phyloP scores from a whole-genome alignment of 2,329 filamentous ascomycete genomes.

The Sclerotiophoma versabilis region DNA sequence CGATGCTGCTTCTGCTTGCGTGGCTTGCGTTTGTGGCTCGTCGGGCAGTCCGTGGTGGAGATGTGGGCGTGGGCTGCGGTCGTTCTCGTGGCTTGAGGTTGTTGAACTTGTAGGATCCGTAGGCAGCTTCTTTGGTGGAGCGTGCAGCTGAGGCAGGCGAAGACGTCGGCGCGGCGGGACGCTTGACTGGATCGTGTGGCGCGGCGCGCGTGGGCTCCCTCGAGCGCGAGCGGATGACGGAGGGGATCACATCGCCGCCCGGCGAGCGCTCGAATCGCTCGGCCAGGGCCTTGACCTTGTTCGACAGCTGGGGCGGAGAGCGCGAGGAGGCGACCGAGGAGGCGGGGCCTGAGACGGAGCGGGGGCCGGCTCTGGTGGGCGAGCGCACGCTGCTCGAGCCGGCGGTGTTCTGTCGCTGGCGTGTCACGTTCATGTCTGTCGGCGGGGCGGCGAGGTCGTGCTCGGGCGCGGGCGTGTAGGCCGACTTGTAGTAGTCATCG shows the following conservation, averaged over 20 bases:
- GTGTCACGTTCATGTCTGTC: slow-evolving; percentile 29
- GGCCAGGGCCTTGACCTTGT: slow-evolving; percentile 48
- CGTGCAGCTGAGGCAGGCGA: slow-evolving; percentile 39
- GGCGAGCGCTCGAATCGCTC: slow-evolving; percentile 47
- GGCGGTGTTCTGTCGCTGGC: slow-evolving; percentile 37
- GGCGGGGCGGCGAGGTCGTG: slow-evolving; percentile 17
- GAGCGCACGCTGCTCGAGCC: slow-evolving; percentile 34
- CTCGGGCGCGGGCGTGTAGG: slow-evolving; percentile 22
- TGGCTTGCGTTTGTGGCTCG: slow-evolving; percentile 32
- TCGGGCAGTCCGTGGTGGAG: slow-evolving; percentile 35
- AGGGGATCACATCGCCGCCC: slow-evolving; percentile 30
- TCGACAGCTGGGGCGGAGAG: slow-evolving; percentile 30
- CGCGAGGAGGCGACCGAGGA: slow-evolving; percentile 31
- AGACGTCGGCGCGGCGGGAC: slow-evolving; percentile 28
- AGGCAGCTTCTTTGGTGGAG: slow-evolving; percentile 38
- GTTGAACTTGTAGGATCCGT: slow-evolving; percentile 46
- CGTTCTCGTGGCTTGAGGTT: slow-evolving; percentile 46
- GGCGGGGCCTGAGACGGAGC: slow-evolving; percentile 43
- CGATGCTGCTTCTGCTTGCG: slow-evolving; percentile 31
- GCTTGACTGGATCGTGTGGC: slow-evolving; percentile 22
- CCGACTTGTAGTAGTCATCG: slow-evolving; percentile 44
- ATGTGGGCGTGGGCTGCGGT: slow-evolving; percentile 44
- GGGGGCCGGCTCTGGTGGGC: slow-evolving; percentile 30
- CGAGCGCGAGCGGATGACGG: slow-evolving; percentile 31
- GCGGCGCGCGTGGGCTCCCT: slow-evolving; percentile 25